Evolutionary conservation across 176 grass and related monocot species (phyloP).

Genomic region (Leersia perrieri): DNA sequence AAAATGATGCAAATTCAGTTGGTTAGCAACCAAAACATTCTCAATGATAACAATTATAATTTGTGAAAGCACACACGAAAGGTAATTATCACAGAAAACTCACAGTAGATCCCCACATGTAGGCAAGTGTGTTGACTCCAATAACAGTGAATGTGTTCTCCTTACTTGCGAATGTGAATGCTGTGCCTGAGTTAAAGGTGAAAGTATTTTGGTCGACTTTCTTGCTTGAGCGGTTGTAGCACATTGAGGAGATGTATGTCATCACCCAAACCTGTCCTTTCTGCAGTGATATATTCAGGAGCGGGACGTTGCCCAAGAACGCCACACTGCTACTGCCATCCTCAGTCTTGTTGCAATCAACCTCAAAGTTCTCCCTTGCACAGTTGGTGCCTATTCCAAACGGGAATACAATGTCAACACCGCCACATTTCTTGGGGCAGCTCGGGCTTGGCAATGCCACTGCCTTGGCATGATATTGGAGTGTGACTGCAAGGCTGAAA

Average conservation of each 20-base stretch:
- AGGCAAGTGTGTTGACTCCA: slow-evolving; percentile 12
- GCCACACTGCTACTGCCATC: neutral
- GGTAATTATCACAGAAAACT: neutral
- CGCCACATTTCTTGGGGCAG: neutral
- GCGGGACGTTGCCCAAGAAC: neutral
- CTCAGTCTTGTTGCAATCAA: neutral
- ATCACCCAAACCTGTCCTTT: neutral
- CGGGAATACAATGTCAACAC: slow-evolving; percentile 2
- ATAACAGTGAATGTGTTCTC: slow-evolving; percentile 11
- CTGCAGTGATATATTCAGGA: slow-evolving; percentile 11
- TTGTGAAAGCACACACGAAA: neutral
- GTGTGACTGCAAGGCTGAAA: neutral
- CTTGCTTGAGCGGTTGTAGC: neutral
- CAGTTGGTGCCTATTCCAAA: neutral
- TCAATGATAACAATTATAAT: neutral
- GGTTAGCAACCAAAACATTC: neutral
- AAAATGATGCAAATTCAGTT: neutral
- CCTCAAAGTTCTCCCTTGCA: slow-evolving; percentile 6
- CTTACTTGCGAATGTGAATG: neutral
- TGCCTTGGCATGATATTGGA: neutral
- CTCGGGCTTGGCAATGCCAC: neutral
- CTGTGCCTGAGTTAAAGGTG: accelerated
- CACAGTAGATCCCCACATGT: neutral
- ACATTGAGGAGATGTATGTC: neutral
- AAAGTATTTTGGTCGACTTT: accelerated